Conservation (phyloP, 2,329 filamentous ascomycete genomes). For the Plenodomus biglobosus region DNA sequence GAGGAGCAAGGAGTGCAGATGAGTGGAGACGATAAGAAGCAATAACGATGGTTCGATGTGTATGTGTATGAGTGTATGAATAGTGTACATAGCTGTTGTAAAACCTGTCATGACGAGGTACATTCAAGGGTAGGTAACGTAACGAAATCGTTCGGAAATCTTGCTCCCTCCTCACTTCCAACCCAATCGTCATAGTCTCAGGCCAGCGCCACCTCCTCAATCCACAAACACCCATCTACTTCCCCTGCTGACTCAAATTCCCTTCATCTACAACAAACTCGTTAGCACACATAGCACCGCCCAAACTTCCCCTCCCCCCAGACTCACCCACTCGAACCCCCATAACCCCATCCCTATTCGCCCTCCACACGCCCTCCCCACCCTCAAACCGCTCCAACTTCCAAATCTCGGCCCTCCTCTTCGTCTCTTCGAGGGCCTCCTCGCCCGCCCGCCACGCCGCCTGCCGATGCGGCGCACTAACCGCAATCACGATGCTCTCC, state of each 20-base stretch:
- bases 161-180: not conserved
- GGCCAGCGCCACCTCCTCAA: too few relatives aligned
- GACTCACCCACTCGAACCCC: conserved; percentile 53
- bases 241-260: not conserved
- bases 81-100: conserved; percentile 29
- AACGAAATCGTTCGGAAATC: too few relatives aligned
- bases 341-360: conserved; percentile 73
- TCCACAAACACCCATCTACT: too few relatives aligned
- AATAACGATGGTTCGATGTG: conserved; percentile 15
- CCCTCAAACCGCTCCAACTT: conserved; percentile 86
- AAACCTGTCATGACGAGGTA: too few relatives aligned
- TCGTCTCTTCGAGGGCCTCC: conserved; percentile 84
- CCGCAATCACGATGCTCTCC: conserved; percentile 87
- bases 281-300: not conserved
- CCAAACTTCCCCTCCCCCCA: not conserved
- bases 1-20: not conserved
- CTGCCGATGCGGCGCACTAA: conserved; percentile 78
- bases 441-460: conserved; percentile 87
- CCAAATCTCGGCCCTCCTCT: conserved; percentile 90
- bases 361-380: conserved; percentile 79
- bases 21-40: conserved; percentile 8
- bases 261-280: not conserved
- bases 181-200: too few relatives aligned
- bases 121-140: too few relatives aligned
- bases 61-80: conserved; percentile 23